Conservation (phyloP, 345 rosid species). For the Ricinus communis region DNA sequence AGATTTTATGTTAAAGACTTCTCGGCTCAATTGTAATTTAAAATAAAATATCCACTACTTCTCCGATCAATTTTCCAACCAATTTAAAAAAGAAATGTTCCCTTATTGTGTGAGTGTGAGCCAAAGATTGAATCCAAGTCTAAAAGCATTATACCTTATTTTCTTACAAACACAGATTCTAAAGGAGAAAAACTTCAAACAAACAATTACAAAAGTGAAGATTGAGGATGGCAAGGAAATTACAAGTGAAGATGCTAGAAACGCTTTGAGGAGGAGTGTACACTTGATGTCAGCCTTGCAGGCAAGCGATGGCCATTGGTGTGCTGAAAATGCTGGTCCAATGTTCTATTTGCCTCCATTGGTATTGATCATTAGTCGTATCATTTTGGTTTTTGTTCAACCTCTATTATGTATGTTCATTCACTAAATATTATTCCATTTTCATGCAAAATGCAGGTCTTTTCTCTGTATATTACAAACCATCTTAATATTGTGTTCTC, state of each 20-base stretch:
- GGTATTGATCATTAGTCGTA: background rate
- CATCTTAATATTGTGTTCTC: constrained; percentile 12
- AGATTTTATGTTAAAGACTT: no score
- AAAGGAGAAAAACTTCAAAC: constrained; percentile 16
- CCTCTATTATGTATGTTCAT: no score
- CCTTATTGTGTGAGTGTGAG: no score
- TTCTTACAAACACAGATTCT: constrained; percentile 10
- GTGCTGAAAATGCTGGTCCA: constrained; percentile 19
- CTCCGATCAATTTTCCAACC: no score
- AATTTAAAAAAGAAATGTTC: no score
- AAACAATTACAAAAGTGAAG: constrained; percentile 9
- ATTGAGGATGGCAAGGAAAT: constrained; percentile 3
- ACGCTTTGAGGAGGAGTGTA: constrained; percentile 6
- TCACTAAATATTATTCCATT: background rate
- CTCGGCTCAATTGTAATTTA: no score
- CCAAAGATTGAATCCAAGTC: no score
- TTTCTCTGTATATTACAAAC: constrained; percentile 15
- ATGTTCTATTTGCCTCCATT: constrained; percentile 17
- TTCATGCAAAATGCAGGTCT: background rate
- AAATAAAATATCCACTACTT: no score
- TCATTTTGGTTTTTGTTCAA: no score
- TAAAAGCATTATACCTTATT: no score
- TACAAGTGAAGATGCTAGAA: background rate
- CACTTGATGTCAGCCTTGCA: constrained; percentile 12
- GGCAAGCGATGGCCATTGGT: constrained; percentile 23